Percentiles rank a stretch among this genome's conserved stretches.
Evolutionary conservation across 2,329 filamentous ascomycete genomes (phyloP).

Genomic region (Microsporum audouinii): DNA sequence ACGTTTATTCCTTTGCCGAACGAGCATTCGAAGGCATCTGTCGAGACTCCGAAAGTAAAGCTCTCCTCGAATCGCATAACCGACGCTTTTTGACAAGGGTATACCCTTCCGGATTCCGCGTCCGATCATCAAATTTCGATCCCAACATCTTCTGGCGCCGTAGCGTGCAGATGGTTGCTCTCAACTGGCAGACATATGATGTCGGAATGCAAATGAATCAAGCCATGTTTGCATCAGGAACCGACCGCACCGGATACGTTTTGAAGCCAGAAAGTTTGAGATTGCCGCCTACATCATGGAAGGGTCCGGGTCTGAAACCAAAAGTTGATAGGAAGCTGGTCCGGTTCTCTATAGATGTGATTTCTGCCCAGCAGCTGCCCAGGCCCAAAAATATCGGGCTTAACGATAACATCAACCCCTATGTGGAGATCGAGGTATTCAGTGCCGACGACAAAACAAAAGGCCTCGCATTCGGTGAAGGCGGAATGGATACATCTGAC

Average conservation of each 20-base stretch:
- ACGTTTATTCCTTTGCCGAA: conserved; percentile 92
- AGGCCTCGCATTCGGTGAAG: conserved; percentile 54
- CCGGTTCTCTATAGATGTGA: conserved; percentile 72
- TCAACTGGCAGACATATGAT: conserved; percentile 98
- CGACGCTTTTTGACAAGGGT: conserved; percentile 85
- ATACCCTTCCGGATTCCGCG: conserved; percentile 71
- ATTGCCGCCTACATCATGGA: conserved; percentile 16
- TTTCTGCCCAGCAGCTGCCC: conserved; percentile 91
- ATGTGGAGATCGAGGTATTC: conserved; percentile 89
- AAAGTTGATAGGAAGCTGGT: conserved; percentile 73
- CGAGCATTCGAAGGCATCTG: conserved; percentile 73
- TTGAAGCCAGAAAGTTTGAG: conserved; percentile 82
- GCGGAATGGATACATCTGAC: conserved; percentile 53
- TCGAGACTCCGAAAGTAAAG: conserved; percentile 63
- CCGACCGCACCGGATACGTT: conserved; percentile 80
- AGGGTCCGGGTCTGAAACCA: conserved; percentile 24
- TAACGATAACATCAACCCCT: conserved; percentile 73
- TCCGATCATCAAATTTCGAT: conserved; percentile 88
- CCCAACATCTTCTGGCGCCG: conserved; percentile 87
- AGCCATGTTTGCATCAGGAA: conserved; percentile 89
- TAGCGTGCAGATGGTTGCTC: conserved; percentile 91
- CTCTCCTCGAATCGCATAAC: conserved; percentile 76
- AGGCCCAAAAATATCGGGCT: conserved; percentile 61
- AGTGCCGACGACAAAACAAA: conserved; percentile 85
- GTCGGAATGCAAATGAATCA: conserved; percentile 92